A percentile compares a stretch with the other conserved stretches of the same genome.
Conservation (phyloP, 257 asterid species). For the Agastache rugosa region DNA sequence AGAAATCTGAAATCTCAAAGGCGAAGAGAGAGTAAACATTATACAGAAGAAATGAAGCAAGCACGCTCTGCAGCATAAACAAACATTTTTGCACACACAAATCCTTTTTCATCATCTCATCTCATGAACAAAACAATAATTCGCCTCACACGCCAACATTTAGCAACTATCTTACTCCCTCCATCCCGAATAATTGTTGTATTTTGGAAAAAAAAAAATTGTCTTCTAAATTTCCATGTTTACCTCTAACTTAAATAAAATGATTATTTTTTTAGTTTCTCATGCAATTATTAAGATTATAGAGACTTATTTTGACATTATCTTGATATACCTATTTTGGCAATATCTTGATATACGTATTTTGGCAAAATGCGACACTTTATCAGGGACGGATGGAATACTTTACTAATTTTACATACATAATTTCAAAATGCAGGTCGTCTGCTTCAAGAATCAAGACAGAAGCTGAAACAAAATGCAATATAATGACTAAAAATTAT, state of each 20-base stretch:
- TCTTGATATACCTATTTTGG: too few species aligned
- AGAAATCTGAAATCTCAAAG: neutral
- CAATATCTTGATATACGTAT: too few species aligned
- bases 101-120: neutral
- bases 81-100: neutral
- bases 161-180: neutral
- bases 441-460: slow-evolving; percentile 21
- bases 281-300: too few species aligned
- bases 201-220: too few species aligned
- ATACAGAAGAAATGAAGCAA: slow-evolving; percentile 11
- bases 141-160: neutral
- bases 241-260: too few species aligned
- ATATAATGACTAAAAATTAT: neutral
- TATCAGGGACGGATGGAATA: too few species aligned
- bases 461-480: neutral
- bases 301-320: too few species aligned
- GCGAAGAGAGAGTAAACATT: neutral
- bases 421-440: slow-evolving; percentile 21
- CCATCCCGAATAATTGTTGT: too few species aligned
- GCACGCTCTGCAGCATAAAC: neutral
- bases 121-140: too few species aligned
- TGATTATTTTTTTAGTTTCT: too few species aligned
- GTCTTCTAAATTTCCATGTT: too few species aligned
- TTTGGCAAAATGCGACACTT: too few species aligned
- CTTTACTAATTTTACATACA: neutral